Evolutionary conservation across 768 basidiomycete species (phyloP), one percentile per base, ranked within the genome.

Genomic region (Kwoniella heveanensis): DNA sequence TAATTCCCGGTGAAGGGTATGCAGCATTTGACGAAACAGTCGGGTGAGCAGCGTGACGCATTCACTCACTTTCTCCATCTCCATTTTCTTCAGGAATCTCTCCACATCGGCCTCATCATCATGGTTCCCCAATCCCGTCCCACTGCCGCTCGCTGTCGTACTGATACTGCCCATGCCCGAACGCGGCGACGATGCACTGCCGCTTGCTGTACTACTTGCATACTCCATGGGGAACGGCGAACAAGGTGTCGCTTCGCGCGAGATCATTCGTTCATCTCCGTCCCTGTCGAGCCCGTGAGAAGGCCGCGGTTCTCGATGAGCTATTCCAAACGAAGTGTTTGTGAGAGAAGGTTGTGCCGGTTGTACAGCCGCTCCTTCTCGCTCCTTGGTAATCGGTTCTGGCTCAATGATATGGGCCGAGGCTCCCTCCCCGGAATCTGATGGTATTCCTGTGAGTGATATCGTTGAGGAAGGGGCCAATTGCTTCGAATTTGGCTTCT

Each of bases 11-110:
- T n/a, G n/a, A n/a, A n/a, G n/a, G n/a, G n/a, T n/a, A n/a, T n/a
- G n/a, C n/a, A n/a, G n/a, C n/a, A n/a, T n/a, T n/a, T n/a, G n/a
- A n/a, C n/a, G n/a, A n/a, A n/a, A n/a, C n/a, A n/a, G n/a, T n/a
- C n/a, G n/a, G n/a, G n/a, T n/a, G n/a, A n/a, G n/a, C n/a, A n/a
- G n/a, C n/a, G n/a, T n/a, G n/a, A n/a, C n/a, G n/a, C n/a, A n/a
- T 44, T 19, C 6, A n/a, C 75, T 32, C 57, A 77, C 75, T 70
- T 77, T 72, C 51, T 77, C 76, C 69, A 77, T 72, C n/a, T 77
- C 76, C 67, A 74, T 67, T 36, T 68, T 55, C 52, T 70, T 74
- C 57, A 68, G 36, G 46, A 77, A 73, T 32, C 63, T 65, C 17
- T 77, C 71, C 47, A 70, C 64, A 65, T 74, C 72, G 12, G 54